Evolutionary conservation across 2,329 filamentous ascomycete genomes (phyloP).

Genomic region (Iodosphaeria phyllophila): DNA sequence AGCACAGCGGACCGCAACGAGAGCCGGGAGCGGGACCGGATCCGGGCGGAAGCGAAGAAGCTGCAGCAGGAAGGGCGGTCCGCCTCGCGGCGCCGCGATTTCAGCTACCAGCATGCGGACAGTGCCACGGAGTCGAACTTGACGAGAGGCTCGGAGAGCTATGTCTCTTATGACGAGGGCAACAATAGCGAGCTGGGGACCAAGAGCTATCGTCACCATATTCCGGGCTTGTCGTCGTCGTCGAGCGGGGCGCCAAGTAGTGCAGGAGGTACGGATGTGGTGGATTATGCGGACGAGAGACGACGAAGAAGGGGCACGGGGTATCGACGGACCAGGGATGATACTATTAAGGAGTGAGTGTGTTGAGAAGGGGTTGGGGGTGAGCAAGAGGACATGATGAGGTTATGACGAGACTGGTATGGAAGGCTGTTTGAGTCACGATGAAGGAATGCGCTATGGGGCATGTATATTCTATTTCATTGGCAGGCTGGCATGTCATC

Average conservation of each 20-base stretch:
- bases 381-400: neutral
- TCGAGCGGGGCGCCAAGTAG: constrained; percentile 7
- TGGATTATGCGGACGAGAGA: constrained; percentile 24
- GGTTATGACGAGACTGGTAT: no score
- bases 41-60: constrained; percentile 35
- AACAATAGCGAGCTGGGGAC: constrained; percentile 36
- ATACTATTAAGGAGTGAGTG: no score
- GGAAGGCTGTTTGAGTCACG: no score
- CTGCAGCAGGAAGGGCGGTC: constrained; percentile 33
- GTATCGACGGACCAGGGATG: constrained; percentile 8
- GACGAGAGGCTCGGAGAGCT: constrained; percentile 7
- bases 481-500: neutral
- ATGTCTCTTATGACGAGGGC: no score
- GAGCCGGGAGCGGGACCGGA: constrained; percentile 30
- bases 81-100: constrained; percentile 25
- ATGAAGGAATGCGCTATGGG: neutral
- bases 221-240: constrained; percentile 26
- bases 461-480: neutral
- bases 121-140: no score
- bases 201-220: constrained; percentile 36
- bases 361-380: neutral
- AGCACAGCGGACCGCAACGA: constrained; percentile 36
- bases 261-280: constrained; percentile 2
- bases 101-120: constrained; percentile 31
- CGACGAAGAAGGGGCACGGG: constrained; percentile 19